Conservation (phyloP, 208 protist genomes). For the Trypanosomatidae sp. region DNA sequence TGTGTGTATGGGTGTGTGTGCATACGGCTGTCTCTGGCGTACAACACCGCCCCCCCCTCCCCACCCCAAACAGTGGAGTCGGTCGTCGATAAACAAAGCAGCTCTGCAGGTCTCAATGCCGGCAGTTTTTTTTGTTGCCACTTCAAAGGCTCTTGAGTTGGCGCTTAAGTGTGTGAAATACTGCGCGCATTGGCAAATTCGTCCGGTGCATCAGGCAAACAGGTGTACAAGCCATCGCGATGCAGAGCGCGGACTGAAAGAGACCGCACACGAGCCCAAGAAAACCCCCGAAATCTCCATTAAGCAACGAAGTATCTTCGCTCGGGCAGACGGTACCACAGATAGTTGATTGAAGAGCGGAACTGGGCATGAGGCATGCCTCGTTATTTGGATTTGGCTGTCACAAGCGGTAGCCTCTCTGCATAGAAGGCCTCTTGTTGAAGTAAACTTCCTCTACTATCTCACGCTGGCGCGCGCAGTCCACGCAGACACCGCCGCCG, state of each 20-base stretch:
- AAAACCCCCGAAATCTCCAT: background rate
- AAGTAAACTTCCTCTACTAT: slow-evolving; percentile 87
- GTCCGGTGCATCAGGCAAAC: background rate
- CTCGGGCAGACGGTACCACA: background rate
- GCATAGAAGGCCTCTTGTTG: slow-evolving; percentile 42
- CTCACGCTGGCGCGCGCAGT: slow-evolving; percentile 79
- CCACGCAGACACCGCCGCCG: slow-evolving; percentile 71
- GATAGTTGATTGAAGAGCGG: background rate
- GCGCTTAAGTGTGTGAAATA: background rate
- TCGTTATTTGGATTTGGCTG: background rate
- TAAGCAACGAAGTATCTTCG: background rate
- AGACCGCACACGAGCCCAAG: background rate
- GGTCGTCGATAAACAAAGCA: background rate
- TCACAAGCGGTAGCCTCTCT: slow-evolving; percentile 65
- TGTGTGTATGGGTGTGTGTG: background rate
- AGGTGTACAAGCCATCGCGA: background rate
- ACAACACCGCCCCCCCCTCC: background rate
- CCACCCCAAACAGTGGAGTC: background rate
- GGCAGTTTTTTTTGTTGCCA: background rate
- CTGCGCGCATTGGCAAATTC: background rate
- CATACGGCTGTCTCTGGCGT: background rate
- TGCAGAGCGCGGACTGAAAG: background rate
- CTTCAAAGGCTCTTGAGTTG: background rate
- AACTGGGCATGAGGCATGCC: background rate
- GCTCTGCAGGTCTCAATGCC: background rate